phyloP scores from a whole-genome alignment of 306 rosid species.

The Trifolium fragiferum region DNA sequence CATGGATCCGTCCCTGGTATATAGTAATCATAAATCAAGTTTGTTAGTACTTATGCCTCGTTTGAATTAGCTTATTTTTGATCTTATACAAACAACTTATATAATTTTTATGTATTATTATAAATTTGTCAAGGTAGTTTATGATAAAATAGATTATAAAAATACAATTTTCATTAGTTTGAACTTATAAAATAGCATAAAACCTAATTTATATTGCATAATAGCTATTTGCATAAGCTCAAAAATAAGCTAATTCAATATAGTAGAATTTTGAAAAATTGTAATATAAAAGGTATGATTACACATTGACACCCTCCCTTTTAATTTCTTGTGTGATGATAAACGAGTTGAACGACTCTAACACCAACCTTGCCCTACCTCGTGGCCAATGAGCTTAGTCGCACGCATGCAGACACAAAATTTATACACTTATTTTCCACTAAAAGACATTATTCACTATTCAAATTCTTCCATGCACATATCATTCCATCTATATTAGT shows the following conservation, averaged over 20 bases:
- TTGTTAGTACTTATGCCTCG: background rate
- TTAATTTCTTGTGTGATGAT: slow-evolving; percentile 42
- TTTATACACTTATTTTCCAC: background rate
- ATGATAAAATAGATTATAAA: too few species aligned
- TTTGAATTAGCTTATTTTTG: too few species aligned
- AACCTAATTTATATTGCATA: too few species aligned
- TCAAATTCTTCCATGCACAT: slow-evolving; percentile 38
- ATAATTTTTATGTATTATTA: too few species aligned
- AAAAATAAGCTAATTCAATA: too few species aligned
- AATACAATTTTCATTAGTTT: too few species aligned
- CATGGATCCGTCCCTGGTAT: too few species aligned
- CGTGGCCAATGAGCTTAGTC: slow-evolving; percentile 2
- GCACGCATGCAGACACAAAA: slow-evolving; percentile 6
- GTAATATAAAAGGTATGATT: background rate
- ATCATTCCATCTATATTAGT: slow-evolving; percentile 31
- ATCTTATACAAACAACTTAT: too few species aligned
- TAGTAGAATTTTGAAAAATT: background rate
- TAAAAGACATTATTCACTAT: background rate
- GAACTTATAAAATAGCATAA: too few species aligned
- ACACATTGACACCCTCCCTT: too few species aligned
- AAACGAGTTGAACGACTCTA: slow-evolving; percentile 67
- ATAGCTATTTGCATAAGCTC: too few species aligned
- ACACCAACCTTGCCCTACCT: slow-evolving; percentile 72
- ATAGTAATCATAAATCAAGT: background rate
- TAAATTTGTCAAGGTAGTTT: too few species aligned